Evolutionary conservation across 805 yeast species (phyloP), one percentile per base, ranked within the genome.

Genomic region (Candida silvicultrix): DNA sequence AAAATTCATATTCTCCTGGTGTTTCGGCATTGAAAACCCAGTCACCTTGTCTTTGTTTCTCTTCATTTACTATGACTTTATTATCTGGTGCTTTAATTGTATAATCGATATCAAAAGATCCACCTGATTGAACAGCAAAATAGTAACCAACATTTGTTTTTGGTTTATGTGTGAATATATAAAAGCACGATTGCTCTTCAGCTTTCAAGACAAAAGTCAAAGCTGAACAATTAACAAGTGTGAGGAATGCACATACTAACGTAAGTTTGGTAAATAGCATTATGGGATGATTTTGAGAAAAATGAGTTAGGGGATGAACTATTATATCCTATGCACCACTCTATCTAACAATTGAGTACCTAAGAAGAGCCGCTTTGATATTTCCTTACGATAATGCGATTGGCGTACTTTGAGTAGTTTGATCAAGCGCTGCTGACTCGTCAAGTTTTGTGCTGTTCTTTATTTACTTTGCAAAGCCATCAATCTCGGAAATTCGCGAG

Each of bases 121-220:
- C 87, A 49, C 87, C 87, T 43, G 79, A 74, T 56, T 80, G 78
- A 43, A 81, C 87, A 19, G 64, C 64, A 71, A 86, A 88, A 62
- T 85, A 83, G 63, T 80, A 88, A 36, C 84, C 83, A 46, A 89
- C 73, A 49, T 74, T 78, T 41, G 84, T 69, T 54, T 75, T 71
- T 5, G 78, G 77, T 49, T 74, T 69, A 43, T 75, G 75, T 46
- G 89, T 84, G 62, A 81, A 77, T 29, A 83, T 75, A 65, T 83
- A 86, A 67, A 73, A 86, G 62, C 96, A 88, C 42, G 80, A 68
- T 48, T 72, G 71, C 47, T 83, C 94, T 55, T 81, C 83, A 14
- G 96, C 88, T n/a, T 82, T 82, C 49, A 88, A 71, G 21, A 74
- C 73, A 57, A 86, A 82, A 0, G 94, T 86, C 59, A 88, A 69